A percentile compares a stretch with the other conserved stretches of the same genome.
Evolutionary conservation across 2,329 filamentous ascomycete species (phyloP).

Genomic region (Beauveria rudraprayagi): DNA sequence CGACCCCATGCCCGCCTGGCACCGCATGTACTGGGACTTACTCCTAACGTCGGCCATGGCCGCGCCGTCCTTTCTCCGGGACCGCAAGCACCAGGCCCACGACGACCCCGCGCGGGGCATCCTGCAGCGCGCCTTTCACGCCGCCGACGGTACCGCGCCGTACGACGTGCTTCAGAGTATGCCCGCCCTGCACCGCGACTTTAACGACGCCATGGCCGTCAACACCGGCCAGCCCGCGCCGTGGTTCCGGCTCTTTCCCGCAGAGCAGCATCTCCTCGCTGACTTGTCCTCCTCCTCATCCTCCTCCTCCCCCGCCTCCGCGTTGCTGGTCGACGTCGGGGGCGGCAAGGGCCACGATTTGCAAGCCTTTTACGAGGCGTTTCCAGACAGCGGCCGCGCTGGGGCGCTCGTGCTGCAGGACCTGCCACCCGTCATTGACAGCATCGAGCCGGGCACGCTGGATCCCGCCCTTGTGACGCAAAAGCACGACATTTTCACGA

Average conservation of each 20-base stretch:
- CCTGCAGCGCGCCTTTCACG: background rate
- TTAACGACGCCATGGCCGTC: background rate
- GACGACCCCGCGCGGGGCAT: background rate
- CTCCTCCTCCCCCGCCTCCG: background rate
- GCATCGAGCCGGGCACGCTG: conserved; percentile 15
- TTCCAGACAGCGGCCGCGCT: conserved; percentile 14
- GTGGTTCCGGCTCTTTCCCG: conserved; percentile 14
- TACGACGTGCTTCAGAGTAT: background rate
- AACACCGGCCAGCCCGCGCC: background rate
- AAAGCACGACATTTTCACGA: conserved; percentile 27
- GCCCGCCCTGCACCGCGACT: background rate
- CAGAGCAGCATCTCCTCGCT: conserved; percentile 19
- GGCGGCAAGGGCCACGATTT: conserved; percentile 24
- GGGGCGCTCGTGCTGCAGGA: conserved; percentile 22
- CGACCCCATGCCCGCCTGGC: background rate
- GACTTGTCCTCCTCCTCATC: conserved; percentile 12
- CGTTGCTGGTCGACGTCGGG: conserved; percentile 24
- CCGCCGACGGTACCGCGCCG: too few species aligned
- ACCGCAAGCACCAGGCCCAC: background rate
- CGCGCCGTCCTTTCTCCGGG: background rate
- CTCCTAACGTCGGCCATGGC: background rate
- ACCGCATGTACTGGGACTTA: background rate
- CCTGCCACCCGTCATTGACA: conserved; percentile 15
- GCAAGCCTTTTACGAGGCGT: conserved; percentile 18
- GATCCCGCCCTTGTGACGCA: conserved; percentile 19